These are phyloP conservation scores for Delitschia confertaspora DNA, from an alignment of 495 filamentous ascomycete genomes.

Conservation along the genomic window DNA sequence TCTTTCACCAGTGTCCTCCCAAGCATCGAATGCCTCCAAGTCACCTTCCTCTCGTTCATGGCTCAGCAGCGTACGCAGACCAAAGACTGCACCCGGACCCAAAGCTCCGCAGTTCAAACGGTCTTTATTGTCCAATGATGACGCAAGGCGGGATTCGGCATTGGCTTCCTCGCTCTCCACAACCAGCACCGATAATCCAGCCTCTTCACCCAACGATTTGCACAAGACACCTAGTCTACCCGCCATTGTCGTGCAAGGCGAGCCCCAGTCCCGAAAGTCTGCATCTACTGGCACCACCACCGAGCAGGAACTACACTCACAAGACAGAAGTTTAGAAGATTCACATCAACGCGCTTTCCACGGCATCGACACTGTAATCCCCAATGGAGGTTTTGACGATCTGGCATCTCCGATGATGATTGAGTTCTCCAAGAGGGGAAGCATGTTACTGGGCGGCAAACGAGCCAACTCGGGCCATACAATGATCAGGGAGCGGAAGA, in stretches of 20 bases:
- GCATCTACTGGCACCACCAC: neutral
- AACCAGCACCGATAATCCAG: conserved; percentile 40
- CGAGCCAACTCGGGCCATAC: conserved; percentile 40
- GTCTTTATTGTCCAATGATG: conserved; percentile 24
- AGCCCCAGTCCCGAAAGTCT: neutral
- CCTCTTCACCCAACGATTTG: conserved; percentile 19
- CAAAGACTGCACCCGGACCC: conserved; percentile 22
- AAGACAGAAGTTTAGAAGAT: neutral
- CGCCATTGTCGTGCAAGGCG: conserved; percentile 36
- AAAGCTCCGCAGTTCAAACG: conserved; percentile 18
- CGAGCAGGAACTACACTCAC: too few relatives aligned
- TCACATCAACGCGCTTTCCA: conserved; percentile 35
- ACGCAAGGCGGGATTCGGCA: conserved; percentile 46
- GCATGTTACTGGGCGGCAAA: conserved; percentile 53
- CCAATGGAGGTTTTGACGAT: conserved; percentile 45
- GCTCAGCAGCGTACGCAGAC: conserved; percentile 26
- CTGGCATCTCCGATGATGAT: conserved; percentile 43
- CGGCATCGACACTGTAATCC: conserved; percentile 50
- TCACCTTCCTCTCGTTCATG: conserved; percentile 17
- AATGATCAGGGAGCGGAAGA: conserved; percentile 11
- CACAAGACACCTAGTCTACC: conserved; percentile 30
- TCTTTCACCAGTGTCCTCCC: conserved; percentile 4
- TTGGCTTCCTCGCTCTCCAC: conserved; percentile 43
- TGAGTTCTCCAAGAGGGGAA: conserved; percentile 56
- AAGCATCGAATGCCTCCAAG: conserved; percentile 5